phyloP scores from a whole-genome alignment of 2,329 filamentous ascomycete species.

The Exserohilum rostratum region DNA sequence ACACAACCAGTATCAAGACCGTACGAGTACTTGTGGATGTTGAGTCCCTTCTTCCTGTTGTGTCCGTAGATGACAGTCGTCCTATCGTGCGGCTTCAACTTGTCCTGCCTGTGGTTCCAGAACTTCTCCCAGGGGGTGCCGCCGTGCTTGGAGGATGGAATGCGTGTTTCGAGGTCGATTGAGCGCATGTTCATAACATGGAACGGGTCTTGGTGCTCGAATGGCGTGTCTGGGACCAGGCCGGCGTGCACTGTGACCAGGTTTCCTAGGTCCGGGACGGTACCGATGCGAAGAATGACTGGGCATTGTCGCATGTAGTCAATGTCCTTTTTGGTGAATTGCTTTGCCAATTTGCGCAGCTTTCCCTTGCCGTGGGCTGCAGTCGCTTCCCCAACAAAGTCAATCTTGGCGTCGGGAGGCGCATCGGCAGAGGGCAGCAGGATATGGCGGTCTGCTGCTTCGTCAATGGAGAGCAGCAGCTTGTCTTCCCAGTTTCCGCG shows the following conservation, averaged over 20 bases:
- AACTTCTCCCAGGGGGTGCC: constrained; percentile 72
- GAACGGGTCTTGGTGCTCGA: constrained; percentile 75
- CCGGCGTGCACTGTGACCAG: constrained; percentile 85
- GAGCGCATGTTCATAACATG: constrained; percentile 93
- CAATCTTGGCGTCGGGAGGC: constrained; percentile 36
- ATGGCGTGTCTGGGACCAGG: constrained; percentile 73
- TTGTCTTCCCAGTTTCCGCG: constrained; percentile 93
- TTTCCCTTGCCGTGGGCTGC: constrained; percentile 44
- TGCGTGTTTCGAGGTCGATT: constrained; percentile 67
- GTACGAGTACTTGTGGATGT: constrained; percentile 72
- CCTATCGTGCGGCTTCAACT: constrained; percentile 47
- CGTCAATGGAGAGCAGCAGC: constrained; percentile 70
- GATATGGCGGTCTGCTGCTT: constrained; percentile 36
- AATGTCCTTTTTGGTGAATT: constrained; percentile 65
- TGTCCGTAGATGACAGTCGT: constrained; percentile 73
- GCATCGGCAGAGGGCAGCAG: constrained; percentile 38
- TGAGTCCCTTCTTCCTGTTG: constrained; percentile 75
- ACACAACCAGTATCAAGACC: constrained; percentile 87
- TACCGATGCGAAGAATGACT: constrained; percentile 77
- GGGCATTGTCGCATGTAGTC: constrained; percentile 74
- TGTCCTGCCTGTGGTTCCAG: constrained; percentile 54
- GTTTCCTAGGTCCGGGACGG: constrained; percentile 64
- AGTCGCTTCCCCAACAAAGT: constrained; percentile 37
- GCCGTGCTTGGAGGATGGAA: constrained; percentile 57
- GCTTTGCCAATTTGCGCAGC: constrained; percentile 62